Evolutionary conservation across 176 grass and related monocot genomes (phyloP).

Genomic region (Triticum monococcum): DNA sequence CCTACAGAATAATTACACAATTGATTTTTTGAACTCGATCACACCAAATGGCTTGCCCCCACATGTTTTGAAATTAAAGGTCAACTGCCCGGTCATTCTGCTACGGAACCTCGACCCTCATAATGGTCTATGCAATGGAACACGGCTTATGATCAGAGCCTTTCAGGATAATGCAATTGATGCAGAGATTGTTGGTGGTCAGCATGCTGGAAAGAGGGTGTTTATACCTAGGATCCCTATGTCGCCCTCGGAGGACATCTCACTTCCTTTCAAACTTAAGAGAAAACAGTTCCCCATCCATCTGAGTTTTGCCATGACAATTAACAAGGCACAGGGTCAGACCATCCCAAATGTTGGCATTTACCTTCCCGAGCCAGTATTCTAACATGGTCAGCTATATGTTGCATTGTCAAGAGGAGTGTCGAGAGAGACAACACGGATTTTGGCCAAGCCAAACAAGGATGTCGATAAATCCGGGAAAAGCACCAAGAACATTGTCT

Average conservation of each 20-base stretch:
- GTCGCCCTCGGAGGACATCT: not conserved
- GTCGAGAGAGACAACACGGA: not conserved
- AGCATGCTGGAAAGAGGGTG: not conserved
- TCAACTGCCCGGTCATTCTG: no score
- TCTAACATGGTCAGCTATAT: not conserved
- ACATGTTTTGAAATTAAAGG: not conserved
- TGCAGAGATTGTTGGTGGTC: not conserved
- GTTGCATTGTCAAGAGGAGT: not conserved
- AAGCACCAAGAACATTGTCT: not conserved
- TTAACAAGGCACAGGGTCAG: not conserved
- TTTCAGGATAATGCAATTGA: not conserved
- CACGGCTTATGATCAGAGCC: no score
- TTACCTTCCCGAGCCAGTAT: not conserved
- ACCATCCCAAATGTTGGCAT: not conserved
- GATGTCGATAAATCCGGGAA: not conserved
- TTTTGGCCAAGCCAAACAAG: not conserved
- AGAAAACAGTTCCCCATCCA: not conserved
- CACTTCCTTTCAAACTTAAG: not conserved
- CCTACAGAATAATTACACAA: not conserved
- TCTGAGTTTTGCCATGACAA: not conserved
- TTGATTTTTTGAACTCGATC: not conserved
- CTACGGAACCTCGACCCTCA: not conserved
- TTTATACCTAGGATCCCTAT: not conserved
- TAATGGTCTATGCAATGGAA: not conserved
- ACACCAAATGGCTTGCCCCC: not conserved